Evolutionary conservation across 495 filamentous ascomycete genomes (phyloP), one percentile per base, ranked within the genome.

Genomic region (Neurospora sp.): DNA sequence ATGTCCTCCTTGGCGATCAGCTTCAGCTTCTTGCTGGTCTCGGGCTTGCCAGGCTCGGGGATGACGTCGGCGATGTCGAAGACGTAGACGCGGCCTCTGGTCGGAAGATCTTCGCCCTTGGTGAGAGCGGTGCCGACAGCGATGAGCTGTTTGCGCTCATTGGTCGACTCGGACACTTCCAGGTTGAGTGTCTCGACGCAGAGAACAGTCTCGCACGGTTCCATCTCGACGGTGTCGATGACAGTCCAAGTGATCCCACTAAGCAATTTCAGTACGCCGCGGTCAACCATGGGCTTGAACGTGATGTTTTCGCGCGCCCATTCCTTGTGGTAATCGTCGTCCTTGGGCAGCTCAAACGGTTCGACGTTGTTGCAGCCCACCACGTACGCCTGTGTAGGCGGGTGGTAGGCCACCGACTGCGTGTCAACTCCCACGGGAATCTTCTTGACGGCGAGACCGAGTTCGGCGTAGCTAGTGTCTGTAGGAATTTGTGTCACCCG

Each of bases 31-130:
- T 88, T 90, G 77, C 92, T 90, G 5, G 92, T 97, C 77, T 97
- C 94, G 3, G 94, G 93, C 3, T 87, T 86, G 7, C 89, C 93
- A 0, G 94, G 95, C 69, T 98, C 90, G 0, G 96, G 95, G 0
- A 97, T 94, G 65, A 98, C 96, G 35, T 89, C 86, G 70, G 97
- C 94, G 68, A 98, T 86, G 72, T 97, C 94, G 79, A 94, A 97
- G 70, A 99, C 92, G 79, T 96, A 94, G 72, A 99, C 87, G 69
- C 88, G 87, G n/a, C 96, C 96, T 41, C 89, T 88, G 0, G 92
- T 89, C 4, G 94, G 89, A 39, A 94, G 88, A 77, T 99, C 96
- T 81, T 98, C 95, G 68, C 96, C 96, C 72, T 89, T 90, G 68
- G 90, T 85, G 53, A 94, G 86, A 35, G 93, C 90, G 0, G 96